A percentile compares a stretch with the other conserved stretches of the same genome.
Conservation (phyloP, 176 grass and related monocot genomes). For the Cenchrus fungigraminus region DNA sequence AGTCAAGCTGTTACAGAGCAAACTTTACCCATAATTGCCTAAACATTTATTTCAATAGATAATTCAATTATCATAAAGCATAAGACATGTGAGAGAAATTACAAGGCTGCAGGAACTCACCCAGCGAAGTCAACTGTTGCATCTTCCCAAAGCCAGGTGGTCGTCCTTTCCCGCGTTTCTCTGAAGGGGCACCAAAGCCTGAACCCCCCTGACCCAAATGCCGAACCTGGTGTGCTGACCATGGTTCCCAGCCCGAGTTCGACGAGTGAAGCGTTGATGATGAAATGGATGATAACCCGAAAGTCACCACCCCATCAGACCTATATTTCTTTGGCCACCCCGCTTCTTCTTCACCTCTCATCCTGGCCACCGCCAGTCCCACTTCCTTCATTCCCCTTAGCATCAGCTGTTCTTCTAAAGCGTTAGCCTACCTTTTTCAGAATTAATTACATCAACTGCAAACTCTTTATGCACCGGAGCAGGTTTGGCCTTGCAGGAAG, state of each 20-base stretch:
- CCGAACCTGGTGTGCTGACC: conserved; percentile 52
- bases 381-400: conserved; percentile 45
- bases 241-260: conserved; percentile 36
- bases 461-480: background rate
- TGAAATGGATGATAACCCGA: conserved; percentile 51
- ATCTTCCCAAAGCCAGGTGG: conserved; percentile 86
- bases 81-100: background rate
- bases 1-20: background rate
- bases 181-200: conserved; percentile 44
- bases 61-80: background rate
- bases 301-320: conserved; percentile 61
- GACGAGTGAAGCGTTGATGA: conserved; percentile 32
- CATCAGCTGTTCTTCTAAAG: conserved; percentile 19
- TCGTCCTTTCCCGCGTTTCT: conserved; percentile 78
- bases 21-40: background rate
- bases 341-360: conserved; percentile 74
- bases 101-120: conserved; percentile 48
- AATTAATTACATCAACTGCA: background rate
- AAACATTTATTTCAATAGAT: background rate
- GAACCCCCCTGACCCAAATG: conserved; percentile 55
- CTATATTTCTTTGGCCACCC: conserved; percentile 85
- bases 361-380: conserved; percentile 20
- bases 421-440: background rate
- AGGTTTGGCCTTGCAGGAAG: background rate
- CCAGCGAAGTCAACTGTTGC: conserved; percentile 81